A percentile compares a stretch with the other conserved stretches of the same genome.
Evolutionary conservation across 169 alveolate species (phyloP).

Genomic region (Eimeria praecox): DNA sequence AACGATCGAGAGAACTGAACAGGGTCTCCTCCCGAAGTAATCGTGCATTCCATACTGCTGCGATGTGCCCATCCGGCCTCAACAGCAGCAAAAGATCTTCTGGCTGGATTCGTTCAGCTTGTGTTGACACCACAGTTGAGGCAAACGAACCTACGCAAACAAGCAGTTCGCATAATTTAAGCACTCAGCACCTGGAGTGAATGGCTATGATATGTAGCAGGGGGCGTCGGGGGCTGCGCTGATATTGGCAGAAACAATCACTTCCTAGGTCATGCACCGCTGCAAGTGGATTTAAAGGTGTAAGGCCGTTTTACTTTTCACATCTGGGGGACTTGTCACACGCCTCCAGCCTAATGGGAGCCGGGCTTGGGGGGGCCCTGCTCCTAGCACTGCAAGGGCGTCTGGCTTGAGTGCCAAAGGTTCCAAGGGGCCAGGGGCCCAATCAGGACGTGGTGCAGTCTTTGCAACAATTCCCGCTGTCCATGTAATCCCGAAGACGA

Average conservation of each 20-base stretch:
- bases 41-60: conserved; percentile 6
- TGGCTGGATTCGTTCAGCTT: neutral
- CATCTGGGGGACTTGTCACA: conserved; percentile 24
- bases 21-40: conserved; percentile 6
- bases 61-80: conserved; percentile 81
- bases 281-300: neutral
- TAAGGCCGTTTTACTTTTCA: neutral
- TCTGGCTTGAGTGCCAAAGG: conserved; percentile 18
- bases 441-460: neutral
- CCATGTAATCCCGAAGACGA: conserved; percentile 63
- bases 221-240: neutral
- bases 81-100: conserved; percentile 61
- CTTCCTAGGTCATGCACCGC: neutral
- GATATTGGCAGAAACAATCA: neutral
- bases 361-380: conserved; percentile 31
- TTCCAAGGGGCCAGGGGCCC: conserved; percentile 22
- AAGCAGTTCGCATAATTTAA: neutral
- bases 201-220: neutral
- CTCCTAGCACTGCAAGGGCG: conserved; percentile 45
- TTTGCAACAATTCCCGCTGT: neutral
- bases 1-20: neutral
- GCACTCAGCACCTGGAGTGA: neutral
- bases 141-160: conserved; percentile 15
- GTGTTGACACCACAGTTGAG: conserved; percentile 29
- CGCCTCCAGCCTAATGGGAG: conserved; percentile 54